A percentile compares a stretch with the other conserved stretches of the same genome.
These are phyloP conservation scores for Dissophora globulifera DNA, from an alignment of 192 early-diverging fungal genomes.

Conservation along the genomic window DNA sequence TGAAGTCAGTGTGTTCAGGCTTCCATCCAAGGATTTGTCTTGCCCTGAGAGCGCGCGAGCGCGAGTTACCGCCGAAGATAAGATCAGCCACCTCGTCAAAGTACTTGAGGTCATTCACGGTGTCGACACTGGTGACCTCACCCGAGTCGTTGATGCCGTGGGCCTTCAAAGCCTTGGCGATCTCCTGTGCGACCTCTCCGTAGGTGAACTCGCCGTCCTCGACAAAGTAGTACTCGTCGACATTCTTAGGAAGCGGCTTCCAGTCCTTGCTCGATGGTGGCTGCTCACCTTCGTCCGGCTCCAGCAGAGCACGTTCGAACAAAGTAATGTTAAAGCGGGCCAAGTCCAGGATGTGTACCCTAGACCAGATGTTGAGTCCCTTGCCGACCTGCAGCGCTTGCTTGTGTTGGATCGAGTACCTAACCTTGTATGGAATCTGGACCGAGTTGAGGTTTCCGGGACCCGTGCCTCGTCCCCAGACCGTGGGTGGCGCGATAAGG, in stretches of 20 bases:
- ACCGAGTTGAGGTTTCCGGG: slow-evolving; percentile 33
- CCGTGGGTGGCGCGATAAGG: slow-evolving; percentile 34
- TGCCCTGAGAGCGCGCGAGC: too few relatives aligned
- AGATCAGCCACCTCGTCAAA: too few relatives aligned
- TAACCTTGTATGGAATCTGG: slow-evolving; percentile 29
- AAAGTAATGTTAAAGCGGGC: slow-evolving; percentile 25
- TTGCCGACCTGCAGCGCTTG: slow-evolving; percentile 29
- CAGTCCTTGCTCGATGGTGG: too few relatives aligned
- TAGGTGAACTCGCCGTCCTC: slow-evolving; percentile 22
- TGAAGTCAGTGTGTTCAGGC: too few relatives aligned
- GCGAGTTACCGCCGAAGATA: too few relatives aligned
- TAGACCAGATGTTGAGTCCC: slow-evolving; percentile 32
- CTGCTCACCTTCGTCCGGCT: slow-evolving; percentile 22
- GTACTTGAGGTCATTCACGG: too few relatives aligned
- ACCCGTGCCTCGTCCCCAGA: slow-evolving; percentile 40
- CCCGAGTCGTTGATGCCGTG: slow-evolving; percentile 27
- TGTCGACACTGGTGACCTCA: background rate
- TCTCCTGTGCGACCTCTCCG: slow-evolving; percentile 15
- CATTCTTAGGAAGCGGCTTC: slow-evolving; percentile 32
- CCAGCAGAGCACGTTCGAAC: slow-evolving; percentile 26
- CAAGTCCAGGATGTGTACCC: slow-evolving; percentile 36
- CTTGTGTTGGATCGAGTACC: slow-evolving; percentile 4
- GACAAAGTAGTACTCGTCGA: slow-evolving; percentile 41
- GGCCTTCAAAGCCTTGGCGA: background rate
- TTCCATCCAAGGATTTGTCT: too few relatives aligned